phyloP scores from a whole-genome alignment of 2,329 filamentous ascomycete species.

The Ophiostoma tasmaniense region DNA sequence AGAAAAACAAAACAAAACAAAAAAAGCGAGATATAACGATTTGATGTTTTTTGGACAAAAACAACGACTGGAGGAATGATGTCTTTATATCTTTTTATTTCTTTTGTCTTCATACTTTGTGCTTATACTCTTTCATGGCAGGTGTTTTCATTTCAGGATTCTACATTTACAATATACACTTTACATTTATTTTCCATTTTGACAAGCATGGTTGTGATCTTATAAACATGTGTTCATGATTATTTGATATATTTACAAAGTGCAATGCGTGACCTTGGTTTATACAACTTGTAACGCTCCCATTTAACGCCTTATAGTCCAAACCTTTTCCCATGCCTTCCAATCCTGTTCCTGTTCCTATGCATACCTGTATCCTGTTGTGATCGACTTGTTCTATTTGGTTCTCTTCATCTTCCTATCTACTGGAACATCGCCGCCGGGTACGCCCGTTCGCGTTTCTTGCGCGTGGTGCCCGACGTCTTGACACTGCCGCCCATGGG shows the following conservation, averaged over 20 bases:
- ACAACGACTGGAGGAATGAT: neutral
- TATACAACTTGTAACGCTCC: neutral
- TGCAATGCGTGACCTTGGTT: neutral
- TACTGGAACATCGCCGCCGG: slow-evolving; percentile 51
- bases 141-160: slow-evolving; percentile 5
- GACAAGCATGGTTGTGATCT: neutral
- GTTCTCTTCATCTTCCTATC: neutral
- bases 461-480: slow-evolving; percentile 38
- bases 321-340: neutral
- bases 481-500: slow-evolving; percentile 23
- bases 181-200: neutral
- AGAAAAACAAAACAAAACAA: neutral
- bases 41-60: neutral
- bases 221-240: neutral
- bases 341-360: neutral
- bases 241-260: neutral
- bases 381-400: neutral
- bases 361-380: no score
- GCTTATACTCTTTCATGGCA: slow-evolving; percentile 7
- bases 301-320: neutral
- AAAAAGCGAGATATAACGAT: neutral
- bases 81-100: neutral
- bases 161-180: neutral
- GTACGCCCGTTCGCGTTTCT: slow-evolving; percentile 53
- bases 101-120: slow-evolving; percentile 4